Evolutionary conservation across 352 stramenopile genomes (phyloP).

Genomic region (Pythium phragmiticola): DNA sequence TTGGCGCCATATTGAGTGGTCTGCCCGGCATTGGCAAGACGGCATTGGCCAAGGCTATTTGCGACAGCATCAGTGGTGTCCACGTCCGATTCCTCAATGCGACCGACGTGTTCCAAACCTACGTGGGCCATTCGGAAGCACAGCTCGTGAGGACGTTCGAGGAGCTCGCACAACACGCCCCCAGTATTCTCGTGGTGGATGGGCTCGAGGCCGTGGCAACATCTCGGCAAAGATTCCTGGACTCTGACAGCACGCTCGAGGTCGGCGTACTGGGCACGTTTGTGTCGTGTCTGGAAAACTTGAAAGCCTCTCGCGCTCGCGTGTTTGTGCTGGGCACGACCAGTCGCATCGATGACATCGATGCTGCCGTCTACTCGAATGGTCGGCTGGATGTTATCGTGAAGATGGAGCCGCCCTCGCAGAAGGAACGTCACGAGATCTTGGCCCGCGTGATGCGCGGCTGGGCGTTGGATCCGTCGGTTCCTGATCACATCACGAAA

Average conservation of each 20-base stretch:
- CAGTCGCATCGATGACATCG: constrained; percentile 77
- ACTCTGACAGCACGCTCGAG: constrained; percentile 64
- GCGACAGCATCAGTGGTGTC: constrained; percentile 32
- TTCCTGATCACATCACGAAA: constrained; percentile 78
- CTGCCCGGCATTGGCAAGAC: constrained; percentile 79
- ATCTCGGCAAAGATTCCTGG: constrained; percentile 50
- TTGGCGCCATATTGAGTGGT: constrained; percentile 67
- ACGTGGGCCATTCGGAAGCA: constrained; percentile 89
- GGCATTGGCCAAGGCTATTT: constrained; percentile 44
- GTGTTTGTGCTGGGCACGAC: constrained; percentile 81
- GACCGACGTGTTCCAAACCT: constrained; percentile 94
- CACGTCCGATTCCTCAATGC: constrained; percentile 62
- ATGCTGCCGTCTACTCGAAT: constrained; percentile 93
- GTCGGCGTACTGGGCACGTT: constrained; percentile 82
- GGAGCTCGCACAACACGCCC: constrained; percentile 37
- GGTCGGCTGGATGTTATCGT: constrained; percentile 96
- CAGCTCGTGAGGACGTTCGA: constrained; percentile 68
- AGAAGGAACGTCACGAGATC: constrained; percentile 90
- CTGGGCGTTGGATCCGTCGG: constrained; percentile 56
- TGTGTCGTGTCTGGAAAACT: constrained; percentile 81
- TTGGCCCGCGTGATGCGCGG: constrained; percentile 86
- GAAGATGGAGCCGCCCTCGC: constrained; percentile 93
- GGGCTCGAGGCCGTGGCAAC: constrained; percentile 89
- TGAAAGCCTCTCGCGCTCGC: constrained; percentile 35
- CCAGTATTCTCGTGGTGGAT: constrained; percentile 84